Conservation (phyloP, 345 rosid genomes). For the Citropsis articulata region DNA sequence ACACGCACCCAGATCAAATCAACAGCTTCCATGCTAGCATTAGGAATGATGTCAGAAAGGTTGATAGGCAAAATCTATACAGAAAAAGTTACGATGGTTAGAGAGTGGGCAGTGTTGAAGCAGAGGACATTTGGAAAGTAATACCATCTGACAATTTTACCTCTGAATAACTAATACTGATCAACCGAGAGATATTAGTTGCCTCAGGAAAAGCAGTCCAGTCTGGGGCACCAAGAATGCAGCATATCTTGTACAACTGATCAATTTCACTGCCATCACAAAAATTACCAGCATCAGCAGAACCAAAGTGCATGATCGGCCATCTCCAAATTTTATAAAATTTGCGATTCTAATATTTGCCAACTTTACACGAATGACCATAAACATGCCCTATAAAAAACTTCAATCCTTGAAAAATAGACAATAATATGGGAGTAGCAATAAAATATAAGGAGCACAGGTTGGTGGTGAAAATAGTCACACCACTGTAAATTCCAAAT, state of each 20-base stretch:
- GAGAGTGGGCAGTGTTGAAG: neutral
- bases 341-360: neutral
- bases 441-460: neutral
- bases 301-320: neutral
- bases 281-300: neutral
- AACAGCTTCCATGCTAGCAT: conserved; percentile 79
- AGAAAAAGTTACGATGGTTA: conserved; percentile 8
- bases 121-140: neutral
- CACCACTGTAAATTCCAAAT: neutral
- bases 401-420: neutral
- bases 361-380: neutral
- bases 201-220: conserved; percentile 77
- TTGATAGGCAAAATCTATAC: conserved; percentile 60
- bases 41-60: conserved; percentile 63
- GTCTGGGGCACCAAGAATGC: conserved; percentile 76
- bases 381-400: neutral
- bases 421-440: neutral
- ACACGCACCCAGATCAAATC: conserved; percentile 71
- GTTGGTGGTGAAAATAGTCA: neutral
- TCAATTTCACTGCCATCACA: conserved; percentile 68
- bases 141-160: conserved; percentile 28
- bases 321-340: neutral
- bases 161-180: conserved; percentile 58
- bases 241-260: conserved; percentile 86
- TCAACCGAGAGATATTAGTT: conserved; percentile 54